Base-by-base conservation (phyloP, 2,329 filamentous ascomycete species). In the Sordariomycetes sp. region DNA sequence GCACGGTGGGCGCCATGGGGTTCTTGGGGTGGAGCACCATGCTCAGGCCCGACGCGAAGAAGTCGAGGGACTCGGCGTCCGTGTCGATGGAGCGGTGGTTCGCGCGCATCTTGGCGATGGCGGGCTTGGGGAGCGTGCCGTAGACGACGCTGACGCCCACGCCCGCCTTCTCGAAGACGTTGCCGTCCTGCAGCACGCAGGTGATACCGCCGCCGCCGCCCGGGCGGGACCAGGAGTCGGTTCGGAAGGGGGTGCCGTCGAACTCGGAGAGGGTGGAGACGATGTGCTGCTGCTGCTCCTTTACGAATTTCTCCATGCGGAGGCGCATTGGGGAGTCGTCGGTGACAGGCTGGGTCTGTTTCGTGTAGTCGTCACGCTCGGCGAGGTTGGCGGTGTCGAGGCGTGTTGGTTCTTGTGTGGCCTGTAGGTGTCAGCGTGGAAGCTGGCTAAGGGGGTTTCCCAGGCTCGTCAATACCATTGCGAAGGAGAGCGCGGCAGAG, bases 71-170 rank as follows among this genome's bases (percentile, higher is more conserved):
- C 55, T 96, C 88, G 35, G 64, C 69, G 18, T 86, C 81, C 43
- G 87, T 79, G 59, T 85, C 88, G 57, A 99, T 83, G 53, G 88
- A 93, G 76, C 95, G 96, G 79, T 97, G 94, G 72, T 97, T 91
- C 59, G 85, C 90, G 57, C 90, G 85, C 94, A 99, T 97, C 74
- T 91, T 91, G 66, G 86, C 81, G 64, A 99, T 96, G 34, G 90
- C 94, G 0, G 89, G 80, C 66, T 89, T 87, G 37, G 92, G 92
- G 2, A 99, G 80, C 54, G 86, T 88, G 61, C 94, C 94, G 69
- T 99, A 97, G 55, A 99, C 94, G 61, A 97, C 85, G 59, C 89
- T 95, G 67, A 93, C 92, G 68, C 96, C 96, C 60, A 97, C 91
- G 34, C 94, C 94, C 52, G 89, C 94, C 75, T 99, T 99, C 72